These are phyloP conservation scores for Lippia alba DNA, from an alignment of 305 asterid genomes.

Conservation along the genomic window DNA sequence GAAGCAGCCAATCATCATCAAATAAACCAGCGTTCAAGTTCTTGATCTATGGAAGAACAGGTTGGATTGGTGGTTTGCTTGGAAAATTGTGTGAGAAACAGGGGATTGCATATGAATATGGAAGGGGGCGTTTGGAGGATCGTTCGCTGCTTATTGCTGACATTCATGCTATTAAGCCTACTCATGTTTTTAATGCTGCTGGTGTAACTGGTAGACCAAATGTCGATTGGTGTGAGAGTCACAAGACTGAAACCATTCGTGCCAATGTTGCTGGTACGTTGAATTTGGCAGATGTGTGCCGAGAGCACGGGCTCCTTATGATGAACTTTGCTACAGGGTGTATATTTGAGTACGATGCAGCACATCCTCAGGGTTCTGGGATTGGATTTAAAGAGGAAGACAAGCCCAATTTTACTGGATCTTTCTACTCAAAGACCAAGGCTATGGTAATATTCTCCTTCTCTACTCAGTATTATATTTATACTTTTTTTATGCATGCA, in stretches of 20 bases:
- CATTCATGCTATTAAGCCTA: conserved; percentile 70
- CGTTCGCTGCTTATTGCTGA: conserved; percentile 64
- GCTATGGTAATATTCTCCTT: conserved; percentile 71
- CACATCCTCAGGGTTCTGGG: conserved; percentile 89
- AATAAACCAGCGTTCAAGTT: conserved; percentile 64
- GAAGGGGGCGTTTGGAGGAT: conserved; percentile 80
- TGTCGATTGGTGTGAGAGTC: conserved; percentile 96
- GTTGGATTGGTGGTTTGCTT: conserved; percentile 92
- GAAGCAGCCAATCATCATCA: conserved; percentile 43
- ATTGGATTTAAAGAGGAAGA: conserved; percentile 89
- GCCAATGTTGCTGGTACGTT: conserved; percentile 86
- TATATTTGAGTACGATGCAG: conserved; percentile 77
- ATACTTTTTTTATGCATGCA: too few relatives aligned
- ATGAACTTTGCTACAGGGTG: conserved; percentile 93
- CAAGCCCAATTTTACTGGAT: conserved; percentile 78
- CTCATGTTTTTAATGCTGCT: conserved; percentile 91
- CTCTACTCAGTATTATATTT: not conserved
- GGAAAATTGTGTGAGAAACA: conserved; percentile 85
- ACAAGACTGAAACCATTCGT: conserved; percentile 78
- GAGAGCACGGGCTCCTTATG: conserved; percentile 71
- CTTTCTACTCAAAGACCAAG: conserved; percentile 95
- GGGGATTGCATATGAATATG: conserved; percentile 73
- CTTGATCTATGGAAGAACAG: conserved; percentile 85
- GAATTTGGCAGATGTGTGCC: conserved; percentile 83
- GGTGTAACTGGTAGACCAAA: conserved; percentile 97